Conservation (phyloP, 345 rosid species). For the Noccaea caerulescens region DNA sequence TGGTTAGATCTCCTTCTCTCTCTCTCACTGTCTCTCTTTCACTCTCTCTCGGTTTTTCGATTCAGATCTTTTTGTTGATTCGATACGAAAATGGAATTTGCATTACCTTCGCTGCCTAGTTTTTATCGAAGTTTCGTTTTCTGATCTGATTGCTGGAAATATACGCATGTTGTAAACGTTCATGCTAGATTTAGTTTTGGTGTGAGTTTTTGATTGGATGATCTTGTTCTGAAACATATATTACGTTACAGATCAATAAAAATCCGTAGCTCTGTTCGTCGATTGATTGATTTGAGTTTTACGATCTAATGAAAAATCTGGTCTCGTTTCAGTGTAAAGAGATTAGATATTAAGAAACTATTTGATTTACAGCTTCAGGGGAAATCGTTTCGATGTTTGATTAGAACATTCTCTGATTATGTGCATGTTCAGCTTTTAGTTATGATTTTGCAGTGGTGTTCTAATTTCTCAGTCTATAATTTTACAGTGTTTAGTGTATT, state of each 20-base stretch:
- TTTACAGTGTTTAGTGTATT: neutral
- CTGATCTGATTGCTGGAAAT: constrained; percentile 23
- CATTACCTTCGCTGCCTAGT: constrained; percentile 18
- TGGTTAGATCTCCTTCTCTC: constrained; percentile 56
- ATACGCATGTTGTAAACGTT: constrained; percentile 7
- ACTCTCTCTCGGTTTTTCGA: neutral
- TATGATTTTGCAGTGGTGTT: neutral
- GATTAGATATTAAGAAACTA: neutral
- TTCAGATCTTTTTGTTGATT: constrained; percentile 23
- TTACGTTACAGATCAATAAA: neutral
- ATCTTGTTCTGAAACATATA: neutral
- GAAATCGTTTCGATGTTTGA: neutral
- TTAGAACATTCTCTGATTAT: no score
- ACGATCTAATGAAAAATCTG: neutral
- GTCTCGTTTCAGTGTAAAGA: neutral
- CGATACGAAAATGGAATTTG: neutral
- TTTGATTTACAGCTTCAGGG: neutral
- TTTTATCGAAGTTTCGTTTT: constrained; percentile 31
- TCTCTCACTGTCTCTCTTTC: neutral
- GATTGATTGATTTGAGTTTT: neutral
- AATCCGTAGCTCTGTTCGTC: neutral
- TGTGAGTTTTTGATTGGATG: neutral
- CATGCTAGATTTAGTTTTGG: constrained; percentile 8
- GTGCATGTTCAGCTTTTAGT: neutral
- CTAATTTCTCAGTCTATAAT: neutral